Conservation (phyloP, 2,329 filamentous ascomycete genomes). For the Colletotrichum sp. region DNA sequence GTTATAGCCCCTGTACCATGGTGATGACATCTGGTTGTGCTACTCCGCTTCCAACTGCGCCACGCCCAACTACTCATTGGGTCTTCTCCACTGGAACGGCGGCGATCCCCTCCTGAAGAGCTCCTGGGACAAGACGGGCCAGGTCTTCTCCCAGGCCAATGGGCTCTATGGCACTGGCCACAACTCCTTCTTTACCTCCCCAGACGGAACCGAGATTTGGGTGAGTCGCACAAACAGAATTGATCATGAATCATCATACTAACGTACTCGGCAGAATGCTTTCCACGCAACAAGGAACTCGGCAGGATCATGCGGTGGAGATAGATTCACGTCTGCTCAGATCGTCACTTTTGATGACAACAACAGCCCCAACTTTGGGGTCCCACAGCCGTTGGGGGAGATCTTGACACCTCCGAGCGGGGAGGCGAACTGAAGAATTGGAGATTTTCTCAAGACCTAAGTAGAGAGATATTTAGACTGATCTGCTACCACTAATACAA, state of each 20-base stretch:
- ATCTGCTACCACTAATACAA: too few species aligned
- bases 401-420: background rate
- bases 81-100: background rate
- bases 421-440: background rate
- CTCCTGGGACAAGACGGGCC: background rate
- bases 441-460: too few species aligned
- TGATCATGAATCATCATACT: rapidly evolving
- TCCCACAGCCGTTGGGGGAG: background rate
- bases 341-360: background rate
- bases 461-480: too few species aligned
- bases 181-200: background rate
- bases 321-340: background rate
- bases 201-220: background rate
- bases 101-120: background rate
- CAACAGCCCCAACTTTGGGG: background rate
- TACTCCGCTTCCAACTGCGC: background rate
- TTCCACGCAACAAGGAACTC: background rate
- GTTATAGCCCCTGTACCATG: background rate
- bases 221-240: background rate
- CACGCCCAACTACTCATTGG: background rate
- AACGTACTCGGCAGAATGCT: background rate
- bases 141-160: background rate
- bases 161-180: background rate
- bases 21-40: background rate
- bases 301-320: background rate